Percentiles rank a stretch among this genome's conserved stretches.
Evolutionary conservation across 345 rosid species (phyloP).

Genomic region (Hypericum androsaemum): DNA sequence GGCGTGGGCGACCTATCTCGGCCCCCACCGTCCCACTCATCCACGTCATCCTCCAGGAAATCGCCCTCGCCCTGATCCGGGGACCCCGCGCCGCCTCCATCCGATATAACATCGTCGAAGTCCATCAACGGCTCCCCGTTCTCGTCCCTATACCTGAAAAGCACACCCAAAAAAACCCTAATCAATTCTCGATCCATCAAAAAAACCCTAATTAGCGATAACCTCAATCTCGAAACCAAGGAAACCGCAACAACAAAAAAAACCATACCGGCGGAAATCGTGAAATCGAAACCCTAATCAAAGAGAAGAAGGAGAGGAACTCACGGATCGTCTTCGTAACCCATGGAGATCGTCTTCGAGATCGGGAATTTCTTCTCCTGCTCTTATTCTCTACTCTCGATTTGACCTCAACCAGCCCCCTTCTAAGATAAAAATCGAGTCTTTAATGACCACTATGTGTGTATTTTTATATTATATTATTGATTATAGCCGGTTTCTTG

Average conservation of each 20-base stretch:
- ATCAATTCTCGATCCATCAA: neutral
- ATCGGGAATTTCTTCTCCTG: neutral
- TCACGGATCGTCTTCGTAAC: constrained; percentile 70
- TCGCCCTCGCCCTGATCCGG: constrained; percentile 40
- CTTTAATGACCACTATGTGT: too few species aligned
- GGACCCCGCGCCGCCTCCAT: constrained; percentile 36
- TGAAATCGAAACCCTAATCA: neutral
- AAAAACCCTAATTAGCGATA: constrained; percentile 7
- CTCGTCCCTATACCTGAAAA: constrained; percentile 67
- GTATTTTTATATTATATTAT: too few species aligned
- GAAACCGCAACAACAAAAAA: neutral
- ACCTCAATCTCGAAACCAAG: neutral
- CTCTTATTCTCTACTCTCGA: neutral
- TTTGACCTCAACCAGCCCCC: too few species aligned
- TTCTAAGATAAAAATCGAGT: too few species aligned
- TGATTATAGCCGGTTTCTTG: too few species aligned
- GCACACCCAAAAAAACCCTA: too few species aligned
- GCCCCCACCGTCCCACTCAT: constrained; percentile 37
- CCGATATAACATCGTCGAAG: constrained; percentile 61
- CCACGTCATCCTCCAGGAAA: constrained; percentile 54
- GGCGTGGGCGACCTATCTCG: constrained; percentile 56
- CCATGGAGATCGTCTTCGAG: constrained; percentile 28
- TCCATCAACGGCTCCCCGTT: constrained; percentile 97
- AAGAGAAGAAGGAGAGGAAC: constrained; percentile 9
- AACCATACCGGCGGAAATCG: neutral